Conservation (phyloP, 1,284 basidiomycete genomes). For the Ustilago trichophora region DNA sequence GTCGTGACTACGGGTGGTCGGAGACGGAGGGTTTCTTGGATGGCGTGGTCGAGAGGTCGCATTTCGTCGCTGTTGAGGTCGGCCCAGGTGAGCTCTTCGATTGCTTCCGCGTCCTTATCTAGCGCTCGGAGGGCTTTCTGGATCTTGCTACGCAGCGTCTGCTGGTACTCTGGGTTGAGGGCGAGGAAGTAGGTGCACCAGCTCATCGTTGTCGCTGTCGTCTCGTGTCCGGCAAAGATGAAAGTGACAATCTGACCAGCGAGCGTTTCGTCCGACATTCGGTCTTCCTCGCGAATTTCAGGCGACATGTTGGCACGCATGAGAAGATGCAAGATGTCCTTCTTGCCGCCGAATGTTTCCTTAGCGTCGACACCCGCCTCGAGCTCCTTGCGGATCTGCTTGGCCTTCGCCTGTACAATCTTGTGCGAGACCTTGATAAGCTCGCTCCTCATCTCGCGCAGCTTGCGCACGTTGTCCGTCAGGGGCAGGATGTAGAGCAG, state of each 20-base stretch:
- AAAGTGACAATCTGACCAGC: constrained; percentile 59
- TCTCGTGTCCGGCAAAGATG: constrained; percentile 65
- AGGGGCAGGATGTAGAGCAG: constrained; percentile 43
- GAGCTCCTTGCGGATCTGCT: constrained; percentile 45
- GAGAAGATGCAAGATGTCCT: constrained; percentile 47
- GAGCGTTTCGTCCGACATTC: constrained; percentile 43
- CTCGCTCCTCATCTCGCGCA: constrained; percentile 45
- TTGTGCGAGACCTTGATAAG: constrained; percentile 38
- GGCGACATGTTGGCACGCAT: constrained; percentile 52
- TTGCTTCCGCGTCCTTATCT: constrained; percentile 40
- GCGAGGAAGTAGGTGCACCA: constrained; percentile 60
- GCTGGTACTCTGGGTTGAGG: constrained; percentile 45
- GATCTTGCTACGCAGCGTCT: constrained; percentile 45
- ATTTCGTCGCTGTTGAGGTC: constrained; percentile 50
- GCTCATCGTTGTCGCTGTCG: constrained; percentile 49
- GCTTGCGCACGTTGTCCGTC: constrained; percentile 41
- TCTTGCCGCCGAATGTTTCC: constrained; percentile 43
- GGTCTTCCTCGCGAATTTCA: constrained; percentile 34
- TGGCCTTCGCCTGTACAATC: constrained; percentile 35
- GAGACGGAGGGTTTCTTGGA: constrained; percentile 58
- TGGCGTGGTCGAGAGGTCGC: constrained; percentile 53
- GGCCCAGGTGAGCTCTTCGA: constrained; percentile 42
- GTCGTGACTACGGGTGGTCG: constrained; percentile 54
- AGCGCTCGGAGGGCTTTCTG: constrained; percentile 12
- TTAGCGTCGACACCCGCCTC: constrained; percentile 37